These are phyloP conservation scores for Tetrastigma voinierianum DNA, from an alignment of 164 flowering plant species.

Conservation along the genomic window DNA sequence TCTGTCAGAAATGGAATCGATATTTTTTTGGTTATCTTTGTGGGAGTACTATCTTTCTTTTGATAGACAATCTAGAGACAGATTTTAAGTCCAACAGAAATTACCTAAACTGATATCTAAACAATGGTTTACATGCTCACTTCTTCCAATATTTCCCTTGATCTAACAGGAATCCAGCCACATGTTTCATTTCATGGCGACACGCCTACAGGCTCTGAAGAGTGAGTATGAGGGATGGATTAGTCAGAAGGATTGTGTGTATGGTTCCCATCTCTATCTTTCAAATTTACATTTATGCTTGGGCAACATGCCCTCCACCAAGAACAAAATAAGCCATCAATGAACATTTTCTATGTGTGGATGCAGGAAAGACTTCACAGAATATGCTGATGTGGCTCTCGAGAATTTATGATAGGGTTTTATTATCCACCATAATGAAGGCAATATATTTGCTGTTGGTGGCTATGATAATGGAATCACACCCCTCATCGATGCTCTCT, in stretches of 20 bases:
- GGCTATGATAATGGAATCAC: slow-evolving; percentile 50
- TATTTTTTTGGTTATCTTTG: not conserved
- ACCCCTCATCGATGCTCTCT: slow-evolving; percentile 59
- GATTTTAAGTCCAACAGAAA: too few species aligned
- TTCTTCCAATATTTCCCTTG: not conserved
- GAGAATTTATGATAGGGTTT: slow-evolving; percentile 70
- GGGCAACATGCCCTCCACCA: not conserved
- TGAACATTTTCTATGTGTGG: not conserved
- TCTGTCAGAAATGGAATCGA: not conserved
- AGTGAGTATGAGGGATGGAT: slow-evolving; percentile 81
- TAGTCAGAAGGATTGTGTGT: slow-evolving; percentile 58
- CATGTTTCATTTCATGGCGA: slow-evolving; percentile 56
- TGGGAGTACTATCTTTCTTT: too few species aligned
- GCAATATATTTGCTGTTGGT: slow-evolving; percentile 34
- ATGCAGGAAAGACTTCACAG: slow-evolving; percentile 61
- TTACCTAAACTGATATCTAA: too few species aligned
- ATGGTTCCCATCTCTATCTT: slow-evolving; percentile 4
- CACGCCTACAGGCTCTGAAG: slow-evolving; percentile 72
- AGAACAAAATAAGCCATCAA: too few species aligned
- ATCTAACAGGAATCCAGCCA: slow-evolving; percentile 62
- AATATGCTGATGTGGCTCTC: slow-evolving; percentile 68
- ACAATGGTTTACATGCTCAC: too few species aligned
- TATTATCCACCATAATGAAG: slow-evolving; percentile 76
- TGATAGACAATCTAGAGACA: too few species aligned
- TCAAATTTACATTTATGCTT: not conserved